Conservation (phyloP, 768 basidiomycete genomes). For the Naganishia antarctica region DNA sequence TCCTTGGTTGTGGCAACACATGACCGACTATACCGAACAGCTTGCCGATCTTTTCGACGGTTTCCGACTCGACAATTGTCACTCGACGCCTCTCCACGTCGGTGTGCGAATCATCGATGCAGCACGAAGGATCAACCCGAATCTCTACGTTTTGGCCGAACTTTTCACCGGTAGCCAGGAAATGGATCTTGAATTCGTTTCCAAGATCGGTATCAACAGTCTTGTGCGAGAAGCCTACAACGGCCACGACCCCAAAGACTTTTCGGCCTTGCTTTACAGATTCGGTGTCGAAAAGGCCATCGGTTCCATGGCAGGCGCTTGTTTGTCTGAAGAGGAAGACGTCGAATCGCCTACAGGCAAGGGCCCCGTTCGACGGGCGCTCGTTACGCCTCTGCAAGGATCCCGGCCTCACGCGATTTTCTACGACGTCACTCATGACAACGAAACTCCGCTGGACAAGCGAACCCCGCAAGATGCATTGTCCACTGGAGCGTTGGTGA, state of each 20-base stretch:
- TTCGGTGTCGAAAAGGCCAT: constrained; percentile 91
- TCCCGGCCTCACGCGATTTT: constrained; percentile 85
- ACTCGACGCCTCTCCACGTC: constrained; percentile 94
- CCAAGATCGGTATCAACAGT: constrained; percentile 85
- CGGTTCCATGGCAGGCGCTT: constrained; percentile 91
- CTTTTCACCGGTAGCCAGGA: constrained; percentile 94
- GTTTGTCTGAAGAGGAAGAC: constrained; percentile 69
- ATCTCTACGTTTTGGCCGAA: constrained; percentile 95
- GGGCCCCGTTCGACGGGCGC: constrained; percentile 67
- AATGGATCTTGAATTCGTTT: constrained; percentile 85
- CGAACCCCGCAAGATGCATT: constrained; percentile 90
- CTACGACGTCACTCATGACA: constrained; percentile 96
- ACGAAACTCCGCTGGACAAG: constrained; percentile 84
- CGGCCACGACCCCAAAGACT: constrained; percentile 72
- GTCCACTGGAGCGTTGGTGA: constrained; percentile 85
- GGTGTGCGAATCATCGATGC: constrained; percentile 91
- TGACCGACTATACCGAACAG: constrained; percentile 72
- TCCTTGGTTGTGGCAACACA: constrained; percentile 91
- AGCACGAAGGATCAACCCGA: constrained; percentile 77
- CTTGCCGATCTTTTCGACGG: constrained; percentile 85
- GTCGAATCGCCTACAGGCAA: constrained; percentile 76
- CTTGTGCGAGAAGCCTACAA: constrained; percentile 93
- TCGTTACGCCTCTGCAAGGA: constrained; percentile 75
- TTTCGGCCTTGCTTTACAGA: constrained; percentile 79
- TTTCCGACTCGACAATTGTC: constrained; percentile 97